phyloP scores from a whole-genome alignment of 768 basidiomycete genomes.

The Lactifluus volemus region DNA sequence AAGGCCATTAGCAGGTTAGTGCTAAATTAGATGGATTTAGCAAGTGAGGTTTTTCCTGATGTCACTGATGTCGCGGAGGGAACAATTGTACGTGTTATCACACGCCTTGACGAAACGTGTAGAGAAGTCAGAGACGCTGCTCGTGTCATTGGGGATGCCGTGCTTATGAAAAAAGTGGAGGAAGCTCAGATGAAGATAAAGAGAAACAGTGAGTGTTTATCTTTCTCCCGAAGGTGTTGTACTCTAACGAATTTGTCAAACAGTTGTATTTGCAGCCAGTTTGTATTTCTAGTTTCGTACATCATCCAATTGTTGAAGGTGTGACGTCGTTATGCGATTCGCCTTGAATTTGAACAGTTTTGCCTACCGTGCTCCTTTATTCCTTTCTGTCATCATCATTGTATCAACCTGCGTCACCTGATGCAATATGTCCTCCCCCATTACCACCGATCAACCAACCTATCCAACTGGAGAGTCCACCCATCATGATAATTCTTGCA shows the following conservation, averaged over 20 bases:
- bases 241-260: neutral
- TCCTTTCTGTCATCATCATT: neutral
- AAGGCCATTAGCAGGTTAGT: too few species aligned
- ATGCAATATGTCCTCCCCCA: constrained; percentile 2
- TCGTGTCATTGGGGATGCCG: constrained; percentile 92
- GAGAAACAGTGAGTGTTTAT: constrained; percentile 72
- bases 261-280: constrained; percentile 83
- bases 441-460: neutral
- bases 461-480: constrained; percentile 6
- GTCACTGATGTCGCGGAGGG: constrained; percentile 95
- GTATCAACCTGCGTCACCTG: constrained; percentile 5
- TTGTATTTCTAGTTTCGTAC: constrained; percentile 57
- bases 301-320: neutral
- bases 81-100: constrained; percentile 94
- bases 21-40: too few species aligned
- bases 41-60: too few species aligned
- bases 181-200: constrained; percentile 90
- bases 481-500: neutral
- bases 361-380: neutral
- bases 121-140: constrained; percentile 96
- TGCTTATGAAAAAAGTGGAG: constrained; percentile 97
- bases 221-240: neutral
- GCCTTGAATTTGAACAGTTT: neutral
- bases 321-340: constrained; percentile 5
- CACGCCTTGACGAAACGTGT: constrained; percentile 93